phyloP scores from a whole-genome alignment of 352 stramenopile genomes.

The Proteromonas lacertae region DNA sequence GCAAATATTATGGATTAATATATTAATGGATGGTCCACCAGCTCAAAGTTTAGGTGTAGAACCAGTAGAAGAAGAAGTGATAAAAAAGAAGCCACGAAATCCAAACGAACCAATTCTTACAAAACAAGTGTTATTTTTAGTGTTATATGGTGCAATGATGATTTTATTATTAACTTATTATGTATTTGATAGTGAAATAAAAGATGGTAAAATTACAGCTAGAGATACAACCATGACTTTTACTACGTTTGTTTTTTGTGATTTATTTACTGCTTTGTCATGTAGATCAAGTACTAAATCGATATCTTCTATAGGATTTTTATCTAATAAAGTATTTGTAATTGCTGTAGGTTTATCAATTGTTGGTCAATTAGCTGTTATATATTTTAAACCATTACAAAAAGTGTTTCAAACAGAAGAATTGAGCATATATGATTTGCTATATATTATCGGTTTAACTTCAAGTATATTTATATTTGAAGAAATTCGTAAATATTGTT shows the following conservation, averaged over 20 bases:
- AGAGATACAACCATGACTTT: constrained; percentile 89
- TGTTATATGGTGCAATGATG: constrained; percentile 27
- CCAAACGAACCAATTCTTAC: constrained; percentile 82
- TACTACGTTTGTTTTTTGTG: constrained; percentile 89
- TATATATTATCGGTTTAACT: constrained; percentile 50
- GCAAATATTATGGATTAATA: constrained; percentile 88
- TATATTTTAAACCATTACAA: constrained; percentile 77
- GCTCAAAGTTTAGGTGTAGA: constrained; percentile 74
- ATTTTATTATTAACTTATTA: constrained; percentile 30
- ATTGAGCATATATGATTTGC: constrained; percentile 41
- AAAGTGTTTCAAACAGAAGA: constrained; percentile 77
- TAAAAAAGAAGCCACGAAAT: constrained; percentile 65
- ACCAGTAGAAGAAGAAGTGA: constrained; percentile 69
- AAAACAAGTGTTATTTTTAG: constrained; percentile 57
- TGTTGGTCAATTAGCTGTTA: constrained; percentile 63
- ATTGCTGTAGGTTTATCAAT: constrained; percentile 59
- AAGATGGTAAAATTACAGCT: constrained; percentile 47
- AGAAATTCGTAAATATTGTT: constrained; percentile 70
- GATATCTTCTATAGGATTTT: constrained; percentile 47
- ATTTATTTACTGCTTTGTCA: constrained; percentile 85
- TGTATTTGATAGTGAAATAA: constrained; percentile 35
- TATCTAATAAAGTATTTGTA: constrained; percentile 66
- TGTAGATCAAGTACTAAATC: constrained; percentile 68
- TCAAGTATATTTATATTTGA: constrained; percentile 65
- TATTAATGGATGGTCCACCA: constrained; percentile 82